Conservation (phyloP, 208 protist genomes). For the Trypanosoma vivax region DNA sequence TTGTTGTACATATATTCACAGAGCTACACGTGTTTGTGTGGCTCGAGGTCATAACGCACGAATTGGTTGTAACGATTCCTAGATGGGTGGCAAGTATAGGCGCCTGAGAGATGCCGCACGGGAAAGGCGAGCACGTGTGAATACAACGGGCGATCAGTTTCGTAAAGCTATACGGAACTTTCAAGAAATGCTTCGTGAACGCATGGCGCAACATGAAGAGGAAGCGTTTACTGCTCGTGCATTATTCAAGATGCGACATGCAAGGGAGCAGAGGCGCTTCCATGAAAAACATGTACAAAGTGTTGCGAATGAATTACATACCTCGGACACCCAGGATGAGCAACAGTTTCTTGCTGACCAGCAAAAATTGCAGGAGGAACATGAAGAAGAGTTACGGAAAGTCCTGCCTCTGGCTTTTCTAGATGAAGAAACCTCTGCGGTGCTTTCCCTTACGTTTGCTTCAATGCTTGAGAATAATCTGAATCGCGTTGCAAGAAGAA, state of each 20-base stretch:
- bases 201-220: slow-evolving; percentile 30
- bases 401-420: slow-evolving; percentile 43
- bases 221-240: slow-evolving; percentile 19
- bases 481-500: not conserved
- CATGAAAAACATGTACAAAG: not conserved
- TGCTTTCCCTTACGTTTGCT: slow-evolving; percentile 19
- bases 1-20: too few species aligned
- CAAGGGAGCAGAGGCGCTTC: slow-evolving; percentile 15
- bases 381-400: slow-evolving; percentile 26
- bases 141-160: slow-evolving; percentile 5
- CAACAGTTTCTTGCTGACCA: slow-evolving; percentile 27
- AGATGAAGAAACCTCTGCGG: slow-evolving; percentile 18
- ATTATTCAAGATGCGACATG: slow-evolving; percentile 18
- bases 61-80: not conserved
- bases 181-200: slow-evolving; percentile 1
- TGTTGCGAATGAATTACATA: not conserved
- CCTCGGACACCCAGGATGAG: slow-evolving; percentile 1
- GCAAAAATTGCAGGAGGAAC: slow-evolving; percentile 26
- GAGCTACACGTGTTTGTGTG: too few species aligned
- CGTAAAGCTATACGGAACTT: slow-evolving; percentile 6
- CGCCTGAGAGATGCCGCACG: not conserved
- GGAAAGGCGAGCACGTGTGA: not conserved
- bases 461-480: slow-evolving; percentile 19
- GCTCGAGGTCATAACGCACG: too few species aligned
- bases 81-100: not conserved